phyloP scores from a whole-genome alignment of 2,329 filamentous ascomycete species.

The Xylaria sp. region DNA sequence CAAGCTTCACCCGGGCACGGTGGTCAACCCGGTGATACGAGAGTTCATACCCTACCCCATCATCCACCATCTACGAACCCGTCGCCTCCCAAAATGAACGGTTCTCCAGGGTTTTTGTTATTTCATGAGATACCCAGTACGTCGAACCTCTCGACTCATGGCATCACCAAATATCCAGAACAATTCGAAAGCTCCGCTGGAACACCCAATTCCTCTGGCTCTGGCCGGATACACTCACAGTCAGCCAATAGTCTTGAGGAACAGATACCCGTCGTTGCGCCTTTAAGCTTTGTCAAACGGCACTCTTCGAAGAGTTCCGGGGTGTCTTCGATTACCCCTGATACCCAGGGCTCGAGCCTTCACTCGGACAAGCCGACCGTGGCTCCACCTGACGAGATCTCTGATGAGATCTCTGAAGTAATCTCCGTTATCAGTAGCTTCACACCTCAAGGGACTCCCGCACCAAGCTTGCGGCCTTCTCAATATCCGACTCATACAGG shows the following conservation, averaged over 20 bases:
- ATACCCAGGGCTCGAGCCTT: not conserved
- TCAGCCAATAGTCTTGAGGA: conserved; percentile 14
- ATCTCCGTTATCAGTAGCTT: conserved; percentile 26
- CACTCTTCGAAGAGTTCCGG: conserved; percentile 25
- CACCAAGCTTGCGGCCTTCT: not conserved
- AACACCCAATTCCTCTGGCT: not conserved
- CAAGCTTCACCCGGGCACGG: conserved; percentile 3
- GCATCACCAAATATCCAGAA: not conserved
- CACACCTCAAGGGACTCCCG: conserved; percentile 15
- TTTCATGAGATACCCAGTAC: conserved; percentile 34
- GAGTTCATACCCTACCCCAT: conserved; percentile 30
- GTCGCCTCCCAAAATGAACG: conserved; percentile 23
- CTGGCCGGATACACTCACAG: conserved; percentile 6
- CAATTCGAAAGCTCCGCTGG: not conserved
- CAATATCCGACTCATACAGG: not conserved
- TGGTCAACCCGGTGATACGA: conserved; percentile 23
- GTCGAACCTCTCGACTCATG: conserved; percentile 6
- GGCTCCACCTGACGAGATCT: conserved; percentile 1
- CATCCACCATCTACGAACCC: conserved; percentile 19
- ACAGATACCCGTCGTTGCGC: conserved; percentile 28
- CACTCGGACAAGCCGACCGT: not conserved
- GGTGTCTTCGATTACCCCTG: conserved; percentile 12
- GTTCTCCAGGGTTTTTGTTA: conserved; percentile 33
- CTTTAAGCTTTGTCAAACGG: conserved; percentile 31
- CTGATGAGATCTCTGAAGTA: conserved; percentile 25